Conservation (phyloP, 2,329 filamentous ascomycete genomes). For the Fusarium domesticum region DNA sequence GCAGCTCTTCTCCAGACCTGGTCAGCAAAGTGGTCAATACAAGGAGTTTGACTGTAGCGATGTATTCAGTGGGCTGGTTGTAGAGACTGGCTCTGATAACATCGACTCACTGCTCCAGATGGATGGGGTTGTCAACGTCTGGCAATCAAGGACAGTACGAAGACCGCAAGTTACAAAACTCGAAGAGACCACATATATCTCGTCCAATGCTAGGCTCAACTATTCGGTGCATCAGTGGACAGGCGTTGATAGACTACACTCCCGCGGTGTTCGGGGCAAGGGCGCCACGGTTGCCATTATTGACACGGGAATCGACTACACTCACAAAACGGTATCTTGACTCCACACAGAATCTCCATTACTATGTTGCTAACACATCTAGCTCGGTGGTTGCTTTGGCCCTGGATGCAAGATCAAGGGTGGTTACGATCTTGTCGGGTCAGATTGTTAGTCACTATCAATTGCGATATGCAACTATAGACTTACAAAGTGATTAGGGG, state of each 20-base stretch:
- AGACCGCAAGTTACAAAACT: conserved; percentile 12
- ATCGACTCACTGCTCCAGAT: conserved; percentile 33
- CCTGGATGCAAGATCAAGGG: conserved; percentile 38
- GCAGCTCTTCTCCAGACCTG: conserved; percentile 20
- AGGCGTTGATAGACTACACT: conserved; percentile 39
- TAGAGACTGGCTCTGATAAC: conserved; percentile 34
- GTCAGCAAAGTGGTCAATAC: conserved; percentile 18
- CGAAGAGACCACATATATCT: conserved; percentile 9
- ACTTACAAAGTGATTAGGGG: conserved; percentile 26
- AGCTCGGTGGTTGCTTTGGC: conserved; percentile 41
- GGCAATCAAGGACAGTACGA: conserved; percentile 32
- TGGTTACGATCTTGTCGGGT: conserved; percentile 39
- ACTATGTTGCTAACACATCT: conserved; percentile 1
- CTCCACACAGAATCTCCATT: neutral
- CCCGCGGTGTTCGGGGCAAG: conserved; percentile 36
- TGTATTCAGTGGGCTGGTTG: conserved; percentile 35
- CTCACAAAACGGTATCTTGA: conserved; percentile 34
- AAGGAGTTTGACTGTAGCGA: conserved; percentile 35
- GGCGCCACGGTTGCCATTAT: conserved; percentile 40
- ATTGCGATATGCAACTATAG: neutral
- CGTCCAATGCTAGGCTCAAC: conserved; percentile 21
- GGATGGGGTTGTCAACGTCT: conserved; percentile 37
- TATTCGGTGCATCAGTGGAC: conserved; percentile 40
- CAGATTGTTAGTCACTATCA: conserved; percentile 26
- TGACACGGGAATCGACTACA: conserved; percentile 41